Conservation (phyloP, 2,329 filamentous ascomycete genomes). For the Talaromyces sp. region DNA sequence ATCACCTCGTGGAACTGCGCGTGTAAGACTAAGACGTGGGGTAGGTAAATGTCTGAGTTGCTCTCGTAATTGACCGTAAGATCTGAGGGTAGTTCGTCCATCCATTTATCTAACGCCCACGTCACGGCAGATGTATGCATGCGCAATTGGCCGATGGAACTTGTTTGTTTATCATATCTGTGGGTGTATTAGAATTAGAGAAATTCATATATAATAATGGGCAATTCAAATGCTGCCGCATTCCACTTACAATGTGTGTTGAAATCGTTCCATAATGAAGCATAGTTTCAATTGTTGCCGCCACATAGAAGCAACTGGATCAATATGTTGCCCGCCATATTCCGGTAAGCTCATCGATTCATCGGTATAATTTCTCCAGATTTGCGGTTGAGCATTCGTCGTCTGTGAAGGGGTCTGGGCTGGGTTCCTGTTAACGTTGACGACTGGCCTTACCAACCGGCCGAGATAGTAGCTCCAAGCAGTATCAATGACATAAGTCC, state of each 20-base stretch:
- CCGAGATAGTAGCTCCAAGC: constrained; percentile 17
- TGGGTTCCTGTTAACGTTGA: constrained; percentile 11
- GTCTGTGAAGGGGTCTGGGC: constrained; percentile 10
- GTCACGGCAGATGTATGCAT: constrained; percentile 11
- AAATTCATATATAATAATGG: neutral
- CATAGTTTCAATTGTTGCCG: constrained; percentile 15
- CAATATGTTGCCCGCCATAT: constrained; percentile 1
- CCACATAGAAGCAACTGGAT: constrained; percentile 13
- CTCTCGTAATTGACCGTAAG: constrained; percentile 5
- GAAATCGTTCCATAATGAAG: constrained; percentile 13
- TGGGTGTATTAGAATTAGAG: neutral
- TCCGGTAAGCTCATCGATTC: neutral
- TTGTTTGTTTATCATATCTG: constrained; percentile 12
- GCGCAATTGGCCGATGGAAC: constrained; percentile 12
- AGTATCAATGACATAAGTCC: constrained; percentile 24
- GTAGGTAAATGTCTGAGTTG: constrained; percentile 12
- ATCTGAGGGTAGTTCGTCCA: constrained; percentile 9
- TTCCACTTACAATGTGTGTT: constrained; percentile 15
- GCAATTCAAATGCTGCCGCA: neutral
- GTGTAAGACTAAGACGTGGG: constrained; percentile 16
- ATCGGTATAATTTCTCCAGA: neutral
- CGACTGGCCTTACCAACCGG: constrained; percentile 13
- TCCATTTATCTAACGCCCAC: constrained; percentile 12
- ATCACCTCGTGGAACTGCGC: constrained; percentile 15
- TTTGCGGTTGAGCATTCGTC: neutral